Evolutionary conservation across 495 filamentous ascomycete species (phyloP).

Genomic region (Rostrohypoxylon terebratum): DNA sequence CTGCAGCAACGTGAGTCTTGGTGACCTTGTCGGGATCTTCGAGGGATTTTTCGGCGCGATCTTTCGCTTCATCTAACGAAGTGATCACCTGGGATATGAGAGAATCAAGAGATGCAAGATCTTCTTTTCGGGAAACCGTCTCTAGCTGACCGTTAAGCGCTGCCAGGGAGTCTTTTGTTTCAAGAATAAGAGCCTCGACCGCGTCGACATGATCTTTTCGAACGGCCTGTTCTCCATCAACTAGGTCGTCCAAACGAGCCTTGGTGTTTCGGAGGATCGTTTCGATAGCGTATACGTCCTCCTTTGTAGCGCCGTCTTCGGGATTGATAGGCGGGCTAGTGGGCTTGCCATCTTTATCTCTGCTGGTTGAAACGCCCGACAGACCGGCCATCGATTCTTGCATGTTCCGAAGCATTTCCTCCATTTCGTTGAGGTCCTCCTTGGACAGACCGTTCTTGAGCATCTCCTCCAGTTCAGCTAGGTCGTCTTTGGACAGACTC

Average conservation of each 20-base stretch:
- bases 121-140: slow-evolving; percentile 76
- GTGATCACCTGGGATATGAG: slow-evolving; percentile 79
- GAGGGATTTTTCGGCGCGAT: slow-evolving; percentile 69
- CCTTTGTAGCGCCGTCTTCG: slow-evolving; percentile 65
- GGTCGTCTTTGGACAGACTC: slow-evolving; percentile 58
- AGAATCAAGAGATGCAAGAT: slow-evolving; percentile 78
- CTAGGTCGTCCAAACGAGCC: slow-evolving; percentile 80
- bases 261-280: slow-evolving; percentile 87
- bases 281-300: slow-evolving; percentile 90
- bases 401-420: slow-evolving; percentile 54
- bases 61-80: slow-evolving; percentile 81
- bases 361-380: slow-evolving; percentile 31
- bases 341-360: slow-evolving; percentile 36
- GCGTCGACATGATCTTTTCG: slow-evolving; percentile 81
- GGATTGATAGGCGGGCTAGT: slow-evolving; percentile 43
- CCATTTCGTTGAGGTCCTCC: slow-evolving; percentile 70
- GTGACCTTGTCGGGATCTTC: slow-evolving; percentile 73
- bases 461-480: slow-evolving; percentile 55
- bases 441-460: slow-evolving; percentile 61
- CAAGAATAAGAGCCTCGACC: slow-evolving; percentile 74
- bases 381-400: slow-evolving; percentile 54
- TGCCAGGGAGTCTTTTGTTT: slow-evolving; percentile 76
- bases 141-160: slow-evolving; percentile 69
- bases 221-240: slow-evolving; percentile 70
- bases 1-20: slow-evolving; percentile 81